A percentile compares a stretch with the other conserved stretches of the same genome.
These are phyloP conservation scores for Blastobotrys capitulatus DNA, from an alignment of 1,139 yeast genomes.

Conservation along the genomic window DNA sequence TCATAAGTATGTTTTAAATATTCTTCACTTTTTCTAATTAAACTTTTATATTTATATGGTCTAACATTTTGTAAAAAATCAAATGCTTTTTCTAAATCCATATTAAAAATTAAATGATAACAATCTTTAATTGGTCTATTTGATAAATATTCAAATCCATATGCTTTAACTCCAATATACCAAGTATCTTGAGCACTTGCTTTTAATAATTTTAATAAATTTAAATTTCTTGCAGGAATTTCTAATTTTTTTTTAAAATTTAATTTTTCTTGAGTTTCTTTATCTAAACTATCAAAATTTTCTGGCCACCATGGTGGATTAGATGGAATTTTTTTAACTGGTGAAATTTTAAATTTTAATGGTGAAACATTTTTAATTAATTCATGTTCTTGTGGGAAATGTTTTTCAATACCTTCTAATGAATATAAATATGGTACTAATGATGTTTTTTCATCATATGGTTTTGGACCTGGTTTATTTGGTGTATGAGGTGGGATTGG, in stretches of 20 bases:
- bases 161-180: not conserved
- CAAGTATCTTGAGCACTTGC: not conserved
- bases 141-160: not conserved
- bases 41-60: not conserved
- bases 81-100: not conserved
- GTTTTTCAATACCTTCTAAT: no score
- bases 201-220: not conserved
- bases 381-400: no score
- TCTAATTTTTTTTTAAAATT: not conserved
- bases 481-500: no score
- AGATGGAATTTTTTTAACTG: no score
- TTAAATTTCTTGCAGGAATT: not conserved
- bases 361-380: not conserved
- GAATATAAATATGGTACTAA: no score
- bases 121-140: not conserved
- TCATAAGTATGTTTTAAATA: not conserved
- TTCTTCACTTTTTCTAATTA: not conserved
- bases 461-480: no score
- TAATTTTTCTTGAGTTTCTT: not conserved
- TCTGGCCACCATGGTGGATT: not conserved
- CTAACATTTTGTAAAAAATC: not conserved
- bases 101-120: not conserved
- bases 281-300: not conserved
- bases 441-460: no score
- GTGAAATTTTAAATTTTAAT: not conserved